Evolutionary conservation across 257 asterid genomes (phyloP).

Genomic region (Salvia rosmarinus): DNA sequence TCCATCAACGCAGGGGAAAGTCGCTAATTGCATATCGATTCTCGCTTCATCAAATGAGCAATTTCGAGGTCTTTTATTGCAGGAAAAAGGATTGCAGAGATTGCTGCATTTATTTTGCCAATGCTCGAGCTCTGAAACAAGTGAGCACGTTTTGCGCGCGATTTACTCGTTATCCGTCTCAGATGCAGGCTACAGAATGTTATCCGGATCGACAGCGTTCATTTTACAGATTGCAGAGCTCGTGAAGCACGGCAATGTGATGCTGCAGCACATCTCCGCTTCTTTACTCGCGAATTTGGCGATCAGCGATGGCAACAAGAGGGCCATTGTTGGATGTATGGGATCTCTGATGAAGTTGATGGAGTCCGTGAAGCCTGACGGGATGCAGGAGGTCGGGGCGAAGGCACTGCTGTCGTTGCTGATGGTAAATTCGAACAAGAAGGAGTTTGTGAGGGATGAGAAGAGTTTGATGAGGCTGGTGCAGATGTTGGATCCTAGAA

Average conservation of each 20-base stretch:
- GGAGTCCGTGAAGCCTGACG: conserved; percentile 89
- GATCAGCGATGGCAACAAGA: conserved; percentile 69
- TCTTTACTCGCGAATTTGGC: conserved; percentile 75
- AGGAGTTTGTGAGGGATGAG: conserved; percentile 81
- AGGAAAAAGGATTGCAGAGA: conserved; percentile 67
- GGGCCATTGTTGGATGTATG: conserved; percentile 73
- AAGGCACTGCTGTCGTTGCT: conserved; percentile 80
- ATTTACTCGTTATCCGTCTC: conserved; percentile 72
- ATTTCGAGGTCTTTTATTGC: conserved; percentile 55
- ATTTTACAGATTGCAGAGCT: conserved; percentile 67
- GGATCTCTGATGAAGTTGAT: conserved; percentile 75
- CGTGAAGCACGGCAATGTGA: conserved; percentile 68
- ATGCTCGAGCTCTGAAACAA: conserved; percentile 60
- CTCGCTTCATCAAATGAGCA: conserved; percentile 74
- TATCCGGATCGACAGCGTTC: conserved; percentile 69
- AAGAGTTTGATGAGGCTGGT: conserved; percentile 72
- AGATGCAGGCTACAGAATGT: conserved; percentile 56
- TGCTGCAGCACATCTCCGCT: conserved; percentile 79
- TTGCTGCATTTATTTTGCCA: conserved; percentile 65
- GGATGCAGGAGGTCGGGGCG: conserved; percentile 86
- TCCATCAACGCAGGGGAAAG: conserved; percentile 64
- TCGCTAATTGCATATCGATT: conserved; percentile 72
- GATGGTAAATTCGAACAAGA: conserved; percentile 67
- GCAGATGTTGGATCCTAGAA: conserved; percentile 77
- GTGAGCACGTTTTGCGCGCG: conserved; percentile 77